phyloP scores from a whole-genome alignment of 768 basidiomycete species.

The Mycena vulgaris region DNA sequence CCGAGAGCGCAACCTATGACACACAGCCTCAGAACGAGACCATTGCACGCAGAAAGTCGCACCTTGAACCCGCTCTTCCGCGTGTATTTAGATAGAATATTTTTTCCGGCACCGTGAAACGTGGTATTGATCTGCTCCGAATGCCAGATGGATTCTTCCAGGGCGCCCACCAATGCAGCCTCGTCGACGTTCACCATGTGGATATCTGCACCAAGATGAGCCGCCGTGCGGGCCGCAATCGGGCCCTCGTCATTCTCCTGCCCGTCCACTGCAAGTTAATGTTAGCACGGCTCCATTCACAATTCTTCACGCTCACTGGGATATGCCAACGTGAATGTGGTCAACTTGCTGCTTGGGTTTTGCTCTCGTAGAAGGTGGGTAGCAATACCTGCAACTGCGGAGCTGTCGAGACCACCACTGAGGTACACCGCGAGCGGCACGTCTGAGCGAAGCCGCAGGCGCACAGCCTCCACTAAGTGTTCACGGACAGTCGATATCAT shows the following conservation, averaged over 20 bases:
- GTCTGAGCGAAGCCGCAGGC: constrained; percentile 33
- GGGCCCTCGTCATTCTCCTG: constrained; percentile 32
- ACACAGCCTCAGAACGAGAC: neutral
- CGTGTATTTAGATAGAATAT: neutral
- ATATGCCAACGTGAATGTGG: constrained; percentile 31
- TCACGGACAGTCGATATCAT: constrained; percentile 29
- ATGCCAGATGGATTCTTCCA: constrained; percentile 39
- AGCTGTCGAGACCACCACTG: constrained; percentile 40
- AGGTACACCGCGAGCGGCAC: constrained; percentile 38
- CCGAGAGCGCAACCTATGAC: neutral
- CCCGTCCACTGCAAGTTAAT: constrained; percentile 14
- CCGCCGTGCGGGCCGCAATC: constrained; percentile 2
- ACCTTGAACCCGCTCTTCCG: constrained; percentile 37
- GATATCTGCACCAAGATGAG: constrained; percentile 21
- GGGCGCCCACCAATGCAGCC: constrained; percentile 1
- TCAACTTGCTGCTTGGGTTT: constrained; percentile 26
- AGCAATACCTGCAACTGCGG: constrained; percentile 36
- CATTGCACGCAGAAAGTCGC: no score
- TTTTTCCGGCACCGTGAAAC: constrained; percentile 38
- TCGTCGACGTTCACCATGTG: constrained; percentile 24
- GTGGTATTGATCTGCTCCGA: constrained; percentile 19
- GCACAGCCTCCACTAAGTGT: constrained; percentile 28
- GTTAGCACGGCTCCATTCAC: neutral
- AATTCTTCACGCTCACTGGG: constrained; percentile 4
- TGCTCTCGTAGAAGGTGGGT: constrained; percentile 28